phyloP scores from a whole-genome alignment of 495 filamentous ascomycete species.

The Aspergillus cavernicola region DNA sequence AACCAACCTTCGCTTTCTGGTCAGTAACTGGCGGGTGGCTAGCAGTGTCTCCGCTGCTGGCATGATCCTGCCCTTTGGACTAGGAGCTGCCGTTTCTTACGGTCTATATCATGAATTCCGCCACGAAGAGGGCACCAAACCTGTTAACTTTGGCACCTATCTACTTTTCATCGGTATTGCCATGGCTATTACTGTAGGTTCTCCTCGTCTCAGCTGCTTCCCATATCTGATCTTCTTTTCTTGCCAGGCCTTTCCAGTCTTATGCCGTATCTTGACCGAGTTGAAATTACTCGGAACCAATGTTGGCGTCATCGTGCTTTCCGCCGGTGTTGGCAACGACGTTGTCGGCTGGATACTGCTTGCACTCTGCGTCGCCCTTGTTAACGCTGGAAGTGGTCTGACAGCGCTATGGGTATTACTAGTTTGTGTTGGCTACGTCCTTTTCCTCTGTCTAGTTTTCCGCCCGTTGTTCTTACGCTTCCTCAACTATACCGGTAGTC shows the following conservation, averaged over 20 bases:
- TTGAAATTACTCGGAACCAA: conserved; percentile 80
- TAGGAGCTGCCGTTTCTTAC: conserved; percentile 74
- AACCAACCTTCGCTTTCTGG: conserved; percentile 81
- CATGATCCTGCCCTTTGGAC: conserved; percentile 74
- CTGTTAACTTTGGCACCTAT: conserved; percentile 75
- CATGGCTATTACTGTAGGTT: conserved; percentile 77
- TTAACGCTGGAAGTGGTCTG: conserved; percentile 81
- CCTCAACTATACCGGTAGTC: conserved; percentile 66
- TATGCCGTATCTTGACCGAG: conserved; percentile 92
- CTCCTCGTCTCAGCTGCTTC: neutral
- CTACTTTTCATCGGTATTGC: conserved; percentile 93
- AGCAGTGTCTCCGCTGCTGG: conserved; percentile 77
- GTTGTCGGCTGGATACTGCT: conserved; percentile 93
- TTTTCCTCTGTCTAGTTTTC: conserved; percentile 73
- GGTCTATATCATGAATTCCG: conserved; percentile 81
- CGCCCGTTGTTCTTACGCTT: conserved; percentile 76
- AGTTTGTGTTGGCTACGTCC: conserved; percentile 66
- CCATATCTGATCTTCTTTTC: neutral
- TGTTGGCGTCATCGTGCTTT: conserved; percentile 87
- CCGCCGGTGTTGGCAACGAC: conserved; percentile 94
- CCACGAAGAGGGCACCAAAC: conserved; percentile 55
- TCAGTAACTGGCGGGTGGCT: conserved; percentile 84
- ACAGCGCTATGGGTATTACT: conserved; percentile 87
- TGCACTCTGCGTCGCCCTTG: conserved; percentile 88
- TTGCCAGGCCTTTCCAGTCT: conserved; percentile 80